Evolutionary conservation across 1,284 basidiomycete genomes (phyloP).

Genomic region (Pholiota adiposa): DNA sequence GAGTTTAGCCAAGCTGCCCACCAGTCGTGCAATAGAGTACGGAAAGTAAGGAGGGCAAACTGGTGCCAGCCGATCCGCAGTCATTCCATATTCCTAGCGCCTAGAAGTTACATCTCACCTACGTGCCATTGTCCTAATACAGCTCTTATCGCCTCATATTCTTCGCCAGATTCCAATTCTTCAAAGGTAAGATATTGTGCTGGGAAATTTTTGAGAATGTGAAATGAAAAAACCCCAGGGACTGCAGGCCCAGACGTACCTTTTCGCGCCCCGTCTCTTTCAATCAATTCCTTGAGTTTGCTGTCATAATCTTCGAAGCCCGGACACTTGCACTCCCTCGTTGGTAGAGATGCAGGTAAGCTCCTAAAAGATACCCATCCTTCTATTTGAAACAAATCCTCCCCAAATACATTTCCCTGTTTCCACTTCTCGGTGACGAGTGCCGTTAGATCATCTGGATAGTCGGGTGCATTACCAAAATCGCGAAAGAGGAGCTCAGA

Average conservation of each 20-base stretch:
- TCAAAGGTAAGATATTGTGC: neutral
- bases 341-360: neutral
- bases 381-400: neutral
- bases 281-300: neutral
- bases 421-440: neutral
- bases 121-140: neutral
- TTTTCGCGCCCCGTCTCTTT: neutral
- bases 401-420: neutral
- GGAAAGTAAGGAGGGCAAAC: too few relatives aligned
- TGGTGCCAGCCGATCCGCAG: too few relatives aligned
- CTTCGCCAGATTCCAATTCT: neutral
- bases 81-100: too few relatives aligned
- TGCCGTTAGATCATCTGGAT: neutral
- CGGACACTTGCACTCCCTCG: neutral
- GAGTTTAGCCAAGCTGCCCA: too few relatives aligned
- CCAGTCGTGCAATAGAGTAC: too few relatives aligned
- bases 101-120: too few relatives aligned
- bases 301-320: slow-evolving; percentile 2
- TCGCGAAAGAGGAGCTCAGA: neutral
- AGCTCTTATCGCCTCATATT: neutral
- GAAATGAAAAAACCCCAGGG: too few relatives aligned
- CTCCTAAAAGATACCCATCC: neutral
- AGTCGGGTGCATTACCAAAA: neutral
- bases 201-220: too few relatives aligned
- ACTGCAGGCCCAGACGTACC: neutral